These are phyloP conservation scores for Didymosphaeria variabile DNA, from an alignment of 2,329 filamentous ascomycete species.

Conservation along the genomic window DNA sequence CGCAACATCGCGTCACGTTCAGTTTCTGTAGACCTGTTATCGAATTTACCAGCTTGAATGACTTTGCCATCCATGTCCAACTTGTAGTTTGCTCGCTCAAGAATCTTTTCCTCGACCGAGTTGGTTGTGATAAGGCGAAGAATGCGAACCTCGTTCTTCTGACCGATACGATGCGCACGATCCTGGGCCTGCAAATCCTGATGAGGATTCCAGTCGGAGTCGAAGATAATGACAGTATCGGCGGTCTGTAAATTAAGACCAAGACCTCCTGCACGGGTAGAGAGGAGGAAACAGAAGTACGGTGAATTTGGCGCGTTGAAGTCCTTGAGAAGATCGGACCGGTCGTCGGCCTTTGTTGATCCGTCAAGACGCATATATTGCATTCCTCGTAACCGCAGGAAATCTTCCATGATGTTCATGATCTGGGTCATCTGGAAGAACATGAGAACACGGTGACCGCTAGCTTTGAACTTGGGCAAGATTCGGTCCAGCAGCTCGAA, in stretches of 20 bases:
- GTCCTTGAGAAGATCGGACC: slow-evolving; percentile 84
- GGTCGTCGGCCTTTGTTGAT: slow-evolving; percentile 96
- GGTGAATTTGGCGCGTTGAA: slow-evolving; percentile 92
- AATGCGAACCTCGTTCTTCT: slow-evolving; percentile 99
- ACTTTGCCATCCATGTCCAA: slow-evolving; percentile 99
- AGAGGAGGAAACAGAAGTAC: slow-evolving; percentile 98
- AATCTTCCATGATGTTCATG: slow-evolving; percentile 99
- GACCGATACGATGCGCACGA: slow-evolving; percentile 99
- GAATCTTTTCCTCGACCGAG: slow-evolving; percentile 97
- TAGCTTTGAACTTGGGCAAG: slow-evolving; percentile 89
- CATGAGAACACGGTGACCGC: slow-evolving; percentile 95
- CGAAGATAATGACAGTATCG: slow-evolving; percentile 99
- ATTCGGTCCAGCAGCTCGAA: slow-evolving; percentile 95
- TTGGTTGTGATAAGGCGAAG: slow-evolving; percentile 94
- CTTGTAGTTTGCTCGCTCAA: slow-evolving; percentile 96
- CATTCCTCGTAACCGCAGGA: slow-evolving; percentile 82
- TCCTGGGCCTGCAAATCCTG: slow-evolving; percentile 99
- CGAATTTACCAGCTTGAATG: slow-evolving; percentile 98
- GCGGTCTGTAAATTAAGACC: slow-evolving; percentile 97
- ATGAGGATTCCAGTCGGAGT: slow-evolving; percentile 99
- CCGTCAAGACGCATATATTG: slow-evolving; percentile 93
- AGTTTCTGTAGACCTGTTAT: slow-evolving; percentile 98
- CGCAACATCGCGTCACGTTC: slow-evolving; percentile 97
- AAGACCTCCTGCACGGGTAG: slow-evolving; percentile 95
- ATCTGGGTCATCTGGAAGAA: slow-evolving; percentile 99